Percentiles rank a stretch among this genome's conserved stretches.
Conservation (phyloP, 2,329 filamentous ascomycete genomes). For the Knufia petricola region DNA sequence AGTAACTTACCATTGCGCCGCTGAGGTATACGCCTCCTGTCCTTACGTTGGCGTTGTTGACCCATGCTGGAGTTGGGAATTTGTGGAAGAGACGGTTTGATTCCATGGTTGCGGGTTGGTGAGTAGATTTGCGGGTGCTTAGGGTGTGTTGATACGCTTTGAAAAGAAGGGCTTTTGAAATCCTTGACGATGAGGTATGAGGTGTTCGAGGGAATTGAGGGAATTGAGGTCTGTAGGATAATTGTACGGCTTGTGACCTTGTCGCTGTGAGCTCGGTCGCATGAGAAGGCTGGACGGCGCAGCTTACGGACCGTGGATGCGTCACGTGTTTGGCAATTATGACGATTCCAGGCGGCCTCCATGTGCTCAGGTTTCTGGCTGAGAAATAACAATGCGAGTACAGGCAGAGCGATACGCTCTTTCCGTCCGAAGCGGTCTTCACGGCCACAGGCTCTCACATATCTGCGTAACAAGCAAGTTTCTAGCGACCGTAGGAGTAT, state of each 20-base stretch:
- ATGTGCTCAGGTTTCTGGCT: neutral
- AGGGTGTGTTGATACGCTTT: neutral
- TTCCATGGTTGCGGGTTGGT: slow-evolving; percentile 8
- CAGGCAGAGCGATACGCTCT: no score
- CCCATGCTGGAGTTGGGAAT: slow-evolving; percentile 57
- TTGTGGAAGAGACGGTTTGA: slow-evolving; percentile 50
- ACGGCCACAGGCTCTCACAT: no score
- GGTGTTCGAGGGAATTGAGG: slow-evolving; percentile 20
- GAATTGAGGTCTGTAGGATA: no score
- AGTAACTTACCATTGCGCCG: slow-evolving; percentile 51
- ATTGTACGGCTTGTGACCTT: no score
- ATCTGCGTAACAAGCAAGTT: no score
- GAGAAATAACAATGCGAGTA: no score
- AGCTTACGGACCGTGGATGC: neutral
- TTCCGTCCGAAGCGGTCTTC: no score
- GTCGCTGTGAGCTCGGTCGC: neutral
- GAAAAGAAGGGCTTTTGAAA: no score
- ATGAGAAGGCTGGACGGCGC: neutral
- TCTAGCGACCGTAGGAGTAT: no score
- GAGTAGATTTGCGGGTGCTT: neutral
- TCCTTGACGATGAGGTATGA: no score
- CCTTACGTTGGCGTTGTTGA: slow-evolving; percentile 55
- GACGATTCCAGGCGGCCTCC: neutral
- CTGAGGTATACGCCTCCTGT: slow-evolving; percentile 57
- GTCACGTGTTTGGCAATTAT: neutral